Conservation (phyloP, 2,329 filamentous ascomycete genomes). For the Neurospora sp. region DNA sequence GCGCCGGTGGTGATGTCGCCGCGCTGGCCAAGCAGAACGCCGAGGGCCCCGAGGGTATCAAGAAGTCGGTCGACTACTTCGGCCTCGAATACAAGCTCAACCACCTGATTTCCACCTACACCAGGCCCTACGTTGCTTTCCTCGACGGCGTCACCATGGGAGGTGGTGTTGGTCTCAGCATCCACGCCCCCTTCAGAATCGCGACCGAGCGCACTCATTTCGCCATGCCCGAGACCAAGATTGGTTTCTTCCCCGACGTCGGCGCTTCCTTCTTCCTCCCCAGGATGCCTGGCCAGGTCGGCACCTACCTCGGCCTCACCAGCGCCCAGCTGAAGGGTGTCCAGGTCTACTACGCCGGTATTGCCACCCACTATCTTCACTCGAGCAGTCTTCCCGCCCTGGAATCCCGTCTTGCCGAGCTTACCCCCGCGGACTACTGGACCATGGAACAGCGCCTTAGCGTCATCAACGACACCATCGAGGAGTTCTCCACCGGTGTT, state of each 20-base stretch:
- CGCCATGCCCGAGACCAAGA: conserved; percentile 97
- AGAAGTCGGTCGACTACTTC: conserved; percentile 76
- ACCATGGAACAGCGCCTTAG: conserved; percentile 50
- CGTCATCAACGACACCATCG: conserved; percentile 77
- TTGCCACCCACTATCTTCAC: conserved; percentile 95
- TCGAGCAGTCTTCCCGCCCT: conserved; percentile 75
- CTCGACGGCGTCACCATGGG: conserved; percentile 99
- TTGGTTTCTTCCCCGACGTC: conserved; percentile 98
- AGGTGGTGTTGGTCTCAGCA: conserved; percentile 84
- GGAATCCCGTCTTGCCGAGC: conserved; percentile 77
- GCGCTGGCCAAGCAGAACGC: conserved; percentile 67
- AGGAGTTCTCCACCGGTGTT: conserved; percentile 82
- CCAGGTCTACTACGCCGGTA: conserved; percentile 80
- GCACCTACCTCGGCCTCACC: conserved; percentile 89
- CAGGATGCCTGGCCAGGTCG: conserved; percentile 73
- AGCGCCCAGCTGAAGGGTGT: conserved; percentile 74
- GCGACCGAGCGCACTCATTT: conserved; percentile 93
- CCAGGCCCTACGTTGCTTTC: conserved; percentile 86
- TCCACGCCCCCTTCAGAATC: conserved; percentile 93
- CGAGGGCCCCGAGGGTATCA: conserved; percentile 57
- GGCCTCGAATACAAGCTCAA: conserved; percentile 92
- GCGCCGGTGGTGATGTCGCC: conserved; percentile 85
- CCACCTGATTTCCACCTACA: conserved; percentile 87
- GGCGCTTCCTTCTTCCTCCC: conserved; percentile 94
- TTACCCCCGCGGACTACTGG: conserved; percentile 77